Percentiles rank a stretch among this genome's conserved stretches.
These are phyloP conservation scores for Rosa multiflora DNA, from an alignment of 306 rosid genomes.

Conservation along the genomic window DNA sequence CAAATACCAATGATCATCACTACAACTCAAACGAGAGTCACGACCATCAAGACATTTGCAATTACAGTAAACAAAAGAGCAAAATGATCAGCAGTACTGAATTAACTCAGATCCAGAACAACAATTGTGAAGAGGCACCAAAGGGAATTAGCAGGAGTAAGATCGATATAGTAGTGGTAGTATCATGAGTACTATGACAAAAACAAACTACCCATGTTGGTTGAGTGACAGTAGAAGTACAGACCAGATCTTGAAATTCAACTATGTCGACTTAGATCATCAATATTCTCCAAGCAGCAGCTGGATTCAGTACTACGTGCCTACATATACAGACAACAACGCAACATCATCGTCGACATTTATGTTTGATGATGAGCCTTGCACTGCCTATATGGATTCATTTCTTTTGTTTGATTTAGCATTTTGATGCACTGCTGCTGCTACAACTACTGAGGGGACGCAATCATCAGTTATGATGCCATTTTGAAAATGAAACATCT, in stretches of 20 bases:
- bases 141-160: neutral
- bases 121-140: neutral
- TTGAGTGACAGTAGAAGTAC: neutral
- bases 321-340: constrained; percentile 21
- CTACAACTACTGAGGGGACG: neutral
- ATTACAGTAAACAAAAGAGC: neutral
- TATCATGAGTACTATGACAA: neutral
- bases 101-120: neutral
- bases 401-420: constrained; percentile 32
- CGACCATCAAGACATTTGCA: neutral
- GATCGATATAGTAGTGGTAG: neutral
- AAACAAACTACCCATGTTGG: neutral
- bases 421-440: constrained; percentile 22
- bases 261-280: neutral
- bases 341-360: constrained; percentile 11
- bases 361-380: constrained; percentile 41
- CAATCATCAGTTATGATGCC: neutral
- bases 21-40: neutral
- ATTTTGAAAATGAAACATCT: neutral
- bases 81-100: neutral
- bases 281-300: constrained; percentile 6
- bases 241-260: neutral
- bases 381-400: constrained; percentile 25
- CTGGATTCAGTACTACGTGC: constrained; percentile 14
- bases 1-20: neutral